Conservation (phyloP, 768 basidiomycete species). For the Pulveroboletus ravenelii region DNA sequence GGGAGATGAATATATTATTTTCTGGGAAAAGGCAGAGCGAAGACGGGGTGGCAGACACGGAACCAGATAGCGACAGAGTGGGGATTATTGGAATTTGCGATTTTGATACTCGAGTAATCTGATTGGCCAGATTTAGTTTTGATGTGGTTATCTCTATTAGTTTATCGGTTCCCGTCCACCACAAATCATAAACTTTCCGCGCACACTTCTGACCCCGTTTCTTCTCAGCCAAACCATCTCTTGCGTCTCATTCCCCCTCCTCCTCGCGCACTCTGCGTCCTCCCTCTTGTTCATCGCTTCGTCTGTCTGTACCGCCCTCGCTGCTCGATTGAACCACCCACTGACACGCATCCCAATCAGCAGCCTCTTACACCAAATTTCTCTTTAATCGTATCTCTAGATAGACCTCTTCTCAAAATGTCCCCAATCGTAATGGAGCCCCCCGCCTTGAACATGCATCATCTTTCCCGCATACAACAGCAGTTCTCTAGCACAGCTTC, state of each 20-base stretch:
- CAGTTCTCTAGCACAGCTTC: constrained; percentile 36
- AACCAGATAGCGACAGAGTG: not conserved
- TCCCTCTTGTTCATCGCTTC: not conserved
- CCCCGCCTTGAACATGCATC: constrained; percentile 48
- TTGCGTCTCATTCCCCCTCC: not conserved
- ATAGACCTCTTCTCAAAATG: constrained; percentile 37
- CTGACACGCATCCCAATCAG: constrained; percentile 14
- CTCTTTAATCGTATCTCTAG: constrained; percentile 33
- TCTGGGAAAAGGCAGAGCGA: not conserved
- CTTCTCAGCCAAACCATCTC: constrained; percentile 16
- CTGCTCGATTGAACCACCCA: not conserved
- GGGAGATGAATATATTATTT: not conserved
- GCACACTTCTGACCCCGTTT: constrained; percentile 24
- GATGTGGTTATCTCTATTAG: constrained; percentile 34
- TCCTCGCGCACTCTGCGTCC: not conserved
- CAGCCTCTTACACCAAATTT: constrained; percentile 20
- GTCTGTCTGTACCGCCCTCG: not conserved
- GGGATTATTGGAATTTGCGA: constrained; percentile 18
- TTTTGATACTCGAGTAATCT: constrained; percentile 31
- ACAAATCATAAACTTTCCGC: constrained; percentile 34
- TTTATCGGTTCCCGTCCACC: constrained; percentile 36
- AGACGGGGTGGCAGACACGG: not conserved
- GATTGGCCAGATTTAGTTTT: constrained; percentile 33
- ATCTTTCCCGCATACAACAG: constrained; percentile 47
- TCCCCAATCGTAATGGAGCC: constrained; percentile 56